Evolutionary conservation across 2,329 filamentous ascomycete genomes (phyloP), one percentile per base, ranked within the genome.

Genomic region (Verticillium longisporum): DNA sequence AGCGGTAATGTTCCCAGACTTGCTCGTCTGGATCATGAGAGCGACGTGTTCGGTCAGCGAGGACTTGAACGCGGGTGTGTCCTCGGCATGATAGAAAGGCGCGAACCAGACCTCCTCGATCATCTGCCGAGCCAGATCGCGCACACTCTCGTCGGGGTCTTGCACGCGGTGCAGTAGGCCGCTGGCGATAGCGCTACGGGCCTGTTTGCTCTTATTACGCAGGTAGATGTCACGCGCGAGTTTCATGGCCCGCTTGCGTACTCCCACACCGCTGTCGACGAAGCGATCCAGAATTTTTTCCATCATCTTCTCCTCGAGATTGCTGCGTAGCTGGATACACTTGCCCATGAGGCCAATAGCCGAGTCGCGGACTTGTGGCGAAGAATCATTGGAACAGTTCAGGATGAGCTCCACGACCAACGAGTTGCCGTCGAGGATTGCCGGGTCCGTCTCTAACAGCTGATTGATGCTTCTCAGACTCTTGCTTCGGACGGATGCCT

Each of bases 101-200:
- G 86, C 82, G 68, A 99, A 89, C 94, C 94, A 98, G 38, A 98
- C 88, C 69, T 99, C 96, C 73, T 98, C 93, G 41, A 99, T 90
- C 65, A 90, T 93, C 69, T 94, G 91, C 41, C 88, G 87, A n/a
- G 93, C 92, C 60, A 97, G 79, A 58, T 96, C 90, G 45, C 89
- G 85, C 54, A 98, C 91, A 56, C 87, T 83, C 64, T 94, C 90
- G 68, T 99, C 95, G 5, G 85, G 82, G 73, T 99, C 95, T 61
- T 89, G 86, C 11, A 94, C 88, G 59, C 93, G 87, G 65, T 89
- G 86, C 5, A 99, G 85, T 58, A 99, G 77, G 36, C 88, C 88
- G 64, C 90, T 91, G 7, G 92, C 88, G 67, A 99, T 96, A 31
- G 82, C 80, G 59, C 91, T 86, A 63, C 91, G 91, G 53, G 95